Evolutionary conservation across 352 stramenopile species (phyloP).

Genomic region (Phytophthora pluvialis): DNA sequence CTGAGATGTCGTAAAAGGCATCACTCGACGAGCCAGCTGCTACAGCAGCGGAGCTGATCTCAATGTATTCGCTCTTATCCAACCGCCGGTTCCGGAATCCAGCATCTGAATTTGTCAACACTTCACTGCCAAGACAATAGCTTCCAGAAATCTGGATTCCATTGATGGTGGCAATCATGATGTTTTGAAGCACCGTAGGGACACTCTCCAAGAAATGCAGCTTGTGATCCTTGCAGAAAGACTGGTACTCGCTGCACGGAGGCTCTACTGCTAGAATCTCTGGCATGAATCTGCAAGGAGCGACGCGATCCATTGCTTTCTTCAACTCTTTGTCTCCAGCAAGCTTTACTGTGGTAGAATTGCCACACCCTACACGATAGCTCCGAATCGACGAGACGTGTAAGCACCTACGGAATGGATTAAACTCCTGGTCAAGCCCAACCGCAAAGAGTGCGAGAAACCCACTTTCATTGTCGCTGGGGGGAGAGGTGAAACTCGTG

Average conservation of each 20-base stretch:
- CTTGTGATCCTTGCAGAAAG: slow-evolving; percentile 49
- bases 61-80: slow-evolving; percentile 50
- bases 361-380: slow-evolving; percentile 3
- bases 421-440: slow-evolving; percentile 72
- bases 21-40: slow-evolving; percentile 24
- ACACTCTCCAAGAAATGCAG: slow-evolving; percentile 66
- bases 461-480: slow-evolving; percentile 3
- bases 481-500: neutral
- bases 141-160: slow-evolving; percentile 40
- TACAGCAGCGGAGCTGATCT: slow-evolving; percentile 30
- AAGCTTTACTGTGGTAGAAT: slow-evolving; percentile 31
- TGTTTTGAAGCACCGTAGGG: slow-evolving; percentile 59
- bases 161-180: slow-evolving; percentile 73
- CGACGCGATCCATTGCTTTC: slow-evolving; percentile 45
- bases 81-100: slow-evolving; percentile 40
- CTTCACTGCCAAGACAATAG: slow-evolving; percentile 36
- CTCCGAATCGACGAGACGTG: slow-evolving; percentile 47
- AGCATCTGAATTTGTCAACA: slow-evolving; percentile 19
- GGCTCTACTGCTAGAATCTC: slow-evolving; percentile 59
- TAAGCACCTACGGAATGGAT: slow-evolving; percentile 64
- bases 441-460: slow-evolving; percentile 67
- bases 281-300: slow-evolving; percentile 52
- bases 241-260: slow-evolving; percentile 42
- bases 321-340: slow-evolving; percentile 42
- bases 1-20: slow-evolving; percentile 30